Percentiles rank a stretch among this genome's conserved stretches.
Evolutionary conservation across 495 filamentous ascomycete genomes (phyloP).

Genomic region (Aspergillus bertholletiae): DNA sequence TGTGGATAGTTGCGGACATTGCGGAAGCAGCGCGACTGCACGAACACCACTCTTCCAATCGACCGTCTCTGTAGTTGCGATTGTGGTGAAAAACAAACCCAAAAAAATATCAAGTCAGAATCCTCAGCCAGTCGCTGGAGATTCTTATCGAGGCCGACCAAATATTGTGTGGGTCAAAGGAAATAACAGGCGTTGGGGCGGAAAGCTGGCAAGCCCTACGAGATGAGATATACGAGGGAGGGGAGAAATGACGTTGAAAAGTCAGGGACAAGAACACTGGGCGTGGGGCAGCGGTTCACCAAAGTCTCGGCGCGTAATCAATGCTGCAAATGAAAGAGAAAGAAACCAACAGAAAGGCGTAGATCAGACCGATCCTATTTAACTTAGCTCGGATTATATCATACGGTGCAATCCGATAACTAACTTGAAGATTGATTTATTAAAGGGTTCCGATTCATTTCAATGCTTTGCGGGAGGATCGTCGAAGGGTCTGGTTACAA

Average conservation of each 20-base stretch:
- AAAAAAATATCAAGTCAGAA: background rate
- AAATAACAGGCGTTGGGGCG: background rate
- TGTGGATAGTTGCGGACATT: slow-evolving; percentile 76
- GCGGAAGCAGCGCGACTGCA: slow-evolving; percentile 15
- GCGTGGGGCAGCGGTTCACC: background rate
- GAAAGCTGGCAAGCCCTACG: slow-evolving; percentile 5
- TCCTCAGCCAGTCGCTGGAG: background rate
- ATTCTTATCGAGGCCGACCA: background rate
- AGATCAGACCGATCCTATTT: background rate
- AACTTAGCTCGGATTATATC: background rate
- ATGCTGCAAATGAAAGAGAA: background rate
- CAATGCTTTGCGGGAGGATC: background rate
- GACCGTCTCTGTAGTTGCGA: background rate
- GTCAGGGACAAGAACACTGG: slow-evolving; percentile 3
- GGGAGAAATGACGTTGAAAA: slow-evolving; percentile 19
- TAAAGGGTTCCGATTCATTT: background rate
- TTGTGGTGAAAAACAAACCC: background rate
- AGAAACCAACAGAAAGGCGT: too few relatives aligned
- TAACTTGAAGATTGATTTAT: background rate
- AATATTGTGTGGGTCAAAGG: background rate
- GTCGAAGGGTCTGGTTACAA: background rate
- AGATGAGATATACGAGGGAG: slow-evolving; percentile 8
- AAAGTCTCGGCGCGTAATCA: background rate
- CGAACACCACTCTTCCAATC: background rate
- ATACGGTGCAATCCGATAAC: background rate